phyloP scores from a whole-genome alignment of 768 basidiomycete genomes.

The Epithele typhae region DNA sequence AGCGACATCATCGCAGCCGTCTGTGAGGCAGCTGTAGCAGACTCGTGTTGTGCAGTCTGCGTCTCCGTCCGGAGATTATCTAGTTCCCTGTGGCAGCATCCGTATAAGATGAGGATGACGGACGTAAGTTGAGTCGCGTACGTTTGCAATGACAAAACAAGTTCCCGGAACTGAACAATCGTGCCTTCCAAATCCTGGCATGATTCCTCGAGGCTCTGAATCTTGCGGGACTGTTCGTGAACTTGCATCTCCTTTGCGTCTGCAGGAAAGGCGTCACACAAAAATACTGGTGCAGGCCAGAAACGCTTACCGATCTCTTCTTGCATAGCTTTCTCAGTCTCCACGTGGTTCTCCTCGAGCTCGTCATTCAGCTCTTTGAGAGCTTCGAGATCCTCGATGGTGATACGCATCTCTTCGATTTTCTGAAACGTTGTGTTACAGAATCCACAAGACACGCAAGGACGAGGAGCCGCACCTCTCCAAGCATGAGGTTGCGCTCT shows the following conservation, averaged over 20 bases:
- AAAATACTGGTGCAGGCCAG: background rate
- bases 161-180: conserved; percentile 88
- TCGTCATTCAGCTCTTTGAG: conserved; percentile 96
- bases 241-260: conserved; percentile 69
- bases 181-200: conserved; percentile 86
- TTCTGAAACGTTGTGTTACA: conserved; percentile 52
- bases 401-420: conserved; percentile 96
- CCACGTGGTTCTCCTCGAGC: conserved; percentile 92
- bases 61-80: conserved; percentile 81
- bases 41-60: conserved; percentile 78
- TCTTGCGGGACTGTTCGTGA: conserved; percentile 61
- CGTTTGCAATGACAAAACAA: conserved; percentile 82
- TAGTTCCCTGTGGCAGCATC: conserved; percentile 58
- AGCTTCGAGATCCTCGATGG: conserved; percentile 94
- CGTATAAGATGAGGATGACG: background rate
- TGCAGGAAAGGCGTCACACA: conserved; percentile 24
- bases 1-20: conserved; percentile 92
- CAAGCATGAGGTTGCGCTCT: conserved; percentile 86
- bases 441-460: too few species aligned
- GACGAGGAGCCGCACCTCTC: too few species aligned
- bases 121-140: conserved; percentile 29
- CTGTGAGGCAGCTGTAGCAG: conserved; percentile 79
- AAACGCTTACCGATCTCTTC: conserved; percentile 73
- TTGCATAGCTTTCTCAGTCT: conserved; percentile 87
- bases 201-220: conserved; percentile 67